Conservation (phyloP, 441 rosid genomes). For the Metrosideros polymorpha region DNA sequence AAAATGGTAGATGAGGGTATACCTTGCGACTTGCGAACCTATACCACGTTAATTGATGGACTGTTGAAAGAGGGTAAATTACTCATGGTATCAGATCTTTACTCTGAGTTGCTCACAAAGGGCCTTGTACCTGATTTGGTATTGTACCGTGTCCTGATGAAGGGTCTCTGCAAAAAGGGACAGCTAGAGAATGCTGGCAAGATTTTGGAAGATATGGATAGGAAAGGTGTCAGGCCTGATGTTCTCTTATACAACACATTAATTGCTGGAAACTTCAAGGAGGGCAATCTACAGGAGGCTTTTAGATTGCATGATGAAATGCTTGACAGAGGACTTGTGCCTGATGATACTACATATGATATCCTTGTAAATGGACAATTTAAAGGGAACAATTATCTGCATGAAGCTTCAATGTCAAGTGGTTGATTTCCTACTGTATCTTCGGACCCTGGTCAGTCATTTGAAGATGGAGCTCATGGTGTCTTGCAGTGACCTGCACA, state of each 20-base stretch:
- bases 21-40: constrained; percentile 42
- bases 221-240: constrained; percentile 29
- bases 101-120: constrained; percentile 48
- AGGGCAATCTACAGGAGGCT: constrained; percentile 47
- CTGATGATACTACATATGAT: constrained; percentile 54
- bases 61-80: constrained; percentile 43
- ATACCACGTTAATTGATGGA: constrained; percentile 61
- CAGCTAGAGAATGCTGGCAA: constrained; percentile 47
- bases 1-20: constrained; percentile 46
- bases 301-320: constrained; percentile 66
- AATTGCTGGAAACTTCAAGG: constrained; percentile 60
- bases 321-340: constrained; percentile 70
- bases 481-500: background rate
- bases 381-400: constrained; percentile 9
- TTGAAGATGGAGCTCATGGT: background rate
- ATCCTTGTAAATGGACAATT: constrained; percentile 44
- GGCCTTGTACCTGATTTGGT: constrained; percentile 46
- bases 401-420: constrained; percentile 10
- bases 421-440: background rate
- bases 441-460: background rate
- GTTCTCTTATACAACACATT: constrained; percentile 46
- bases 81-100: constrained; percentile 34
- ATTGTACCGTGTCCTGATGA: constrained; percentile 40
- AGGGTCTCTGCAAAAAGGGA: constrained; percentile 40
- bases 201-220: constrained; percentile 49